Conservation (phyloP, 2,329 filamentous ascomycete genomes). For the Fusarium mexicanum region DNA sequence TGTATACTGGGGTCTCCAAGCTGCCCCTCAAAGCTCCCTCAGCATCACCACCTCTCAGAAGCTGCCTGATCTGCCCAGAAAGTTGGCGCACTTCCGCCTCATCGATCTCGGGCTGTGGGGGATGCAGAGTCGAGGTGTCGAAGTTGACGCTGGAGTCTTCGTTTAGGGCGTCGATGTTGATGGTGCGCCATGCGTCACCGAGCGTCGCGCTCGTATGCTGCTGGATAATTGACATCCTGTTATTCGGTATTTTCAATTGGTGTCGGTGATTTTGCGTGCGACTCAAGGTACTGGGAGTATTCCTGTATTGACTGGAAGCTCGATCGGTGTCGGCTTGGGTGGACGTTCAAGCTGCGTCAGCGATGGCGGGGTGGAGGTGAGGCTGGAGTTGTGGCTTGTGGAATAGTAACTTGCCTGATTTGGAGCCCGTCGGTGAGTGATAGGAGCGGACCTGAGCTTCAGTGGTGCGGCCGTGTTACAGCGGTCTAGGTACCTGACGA, state of each 20-base stretch:
- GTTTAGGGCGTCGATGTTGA: slow-evolving; percentile 92
- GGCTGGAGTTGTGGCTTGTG: slow-evolving; percentile 39
- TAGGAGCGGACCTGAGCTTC: not conserved
- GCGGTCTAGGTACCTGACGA: not conserved
- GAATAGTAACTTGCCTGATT: not conserved
- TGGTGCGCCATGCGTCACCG: slow-evolving; percentile 80
- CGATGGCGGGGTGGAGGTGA: slow-evolving; percentile 45
- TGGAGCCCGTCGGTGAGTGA: not conserved
- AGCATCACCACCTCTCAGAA: slow-evolving; percentile 85
- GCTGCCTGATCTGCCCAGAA: slow-evolving; percentile 83
- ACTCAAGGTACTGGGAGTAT: slow-evolving; percentile 1
- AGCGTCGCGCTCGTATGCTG: slow-evolving; percentile 70
- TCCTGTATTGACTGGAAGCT: slow-evolving; percentile 16
- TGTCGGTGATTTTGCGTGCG: not conserved
- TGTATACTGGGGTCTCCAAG: slow-evolving; percentile 85
- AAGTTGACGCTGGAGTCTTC: slow-evolving; percentile 94
- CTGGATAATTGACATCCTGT: slow-evolving; percentile 72
- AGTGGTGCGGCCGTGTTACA: not conserved
- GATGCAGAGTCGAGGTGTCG: slow-evolving; percentile 83
- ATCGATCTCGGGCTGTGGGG: slow-evolving; percentile 76
- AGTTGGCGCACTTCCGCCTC: slow-evolving; percentile 82
- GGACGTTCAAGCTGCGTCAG: slow-evolving; percentile 46
- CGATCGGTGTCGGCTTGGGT: slow-evolving; percentile 28
- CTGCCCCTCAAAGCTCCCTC: slow-evolving; percentile 87
- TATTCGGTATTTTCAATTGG: not conserved